Base-by-base conservation (phyloP, 192 early-diverging fungal species). In the Rhizophlyctis rosea region DNA sequence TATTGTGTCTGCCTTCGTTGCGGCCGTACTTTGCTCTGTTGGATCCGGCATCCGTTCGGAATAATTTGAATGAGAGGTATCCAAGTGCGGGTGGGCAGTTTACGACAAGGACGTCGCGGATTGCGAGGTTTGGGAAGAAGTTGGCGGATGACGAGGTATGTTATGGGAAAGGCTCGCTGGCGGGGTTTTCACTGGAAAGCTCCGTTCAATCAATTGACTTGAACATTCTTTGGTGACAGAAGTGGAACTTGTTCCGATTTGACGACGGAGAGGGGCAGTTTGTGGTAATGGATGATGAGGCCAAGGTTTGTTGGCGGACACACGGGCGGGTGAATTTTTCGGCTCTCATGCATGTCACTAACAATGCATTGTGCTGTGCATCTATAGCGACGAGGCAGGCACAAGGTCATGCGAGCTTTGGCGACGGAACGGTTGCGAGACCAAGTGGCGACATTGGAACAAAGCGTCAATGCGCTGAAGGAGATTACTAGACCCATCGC, bases 391-490 rank as follows among this genome's bases (percentile, higher is more conserved):
- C 32, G 49, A 47, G 65, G 60, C 7, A 32, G 53, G 51, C 69
- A 72, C 13, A 61, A 59, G 49, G 23, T 69, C 3, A 72, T 72
- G 65, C 62, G 71, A 59, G 68, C 67, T 21, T 47, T 81, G 16
- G 79, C 79, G 9, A 53, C 74, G 1, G 69, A 81, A 44, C 68
- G 71, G n/a, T 52, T 81, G 25, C 70, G 70, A 61, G 61, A 65
- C 49, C 73, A 81, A 67, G 67, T 78, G 5, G 34, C 36, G 21
- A 59, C 54, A 18, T 53, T 81, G 18, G 74, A 81, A 58, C 9
- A 39, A 4, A 32, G 49, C 3, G 33, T 75, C 24, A 49, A 29
- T 4, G 21, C 29, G 1, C 34, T 64, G 18, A 50, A 57, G 28
- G 34, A 69, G n/a, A 27, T 44, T 2, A 16, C 54, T 9, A 31